Evolutionary conservation across 164 flowering plant species (phyloP).

Genomic region (Protea cynaroides): DNA sequence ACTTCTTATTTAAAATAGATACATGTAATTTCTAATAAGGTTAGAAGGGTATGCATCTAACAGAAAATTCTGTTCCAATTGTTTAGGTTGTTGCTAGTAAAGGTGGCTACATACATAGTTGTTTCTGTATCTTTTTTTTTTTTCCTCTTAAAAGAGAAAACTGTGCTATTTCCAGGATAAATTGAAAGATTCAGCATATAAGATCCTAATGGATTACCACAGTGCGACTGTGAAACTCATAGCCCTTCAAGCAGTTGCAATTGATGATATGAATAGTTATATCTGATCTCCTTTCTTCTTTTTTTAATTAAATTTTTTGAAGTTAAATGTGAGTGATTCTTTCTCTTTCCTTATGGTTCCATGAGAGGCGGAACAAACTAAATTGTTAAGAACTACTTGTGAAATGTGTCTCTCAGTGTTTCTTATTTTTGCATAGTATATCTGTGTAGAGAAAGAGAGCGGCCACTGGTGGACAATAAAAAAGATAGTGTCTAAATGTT

Average conservation of each 20-base stretch:
- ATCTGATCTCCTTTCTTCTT: too few species aligned
- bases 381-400: background rate
- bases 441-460: too few species aligned
- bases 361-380: background rate
- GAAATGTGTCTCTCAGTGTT: background rate
- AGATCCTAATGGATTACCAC: slow-evolving; percentile 71
- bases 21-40: too few species aligned
- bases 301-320: background rate
- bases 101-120: too few species aligned
- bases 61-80: too few species aligned
- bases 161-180: slow-evolving; percentile 50
- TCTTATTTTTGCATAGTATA: background rate
- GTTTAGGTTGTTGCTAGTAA: too few species aligned
- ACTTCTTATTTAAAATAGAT: too few species aligned
- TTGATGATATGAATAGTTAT: slow-evolving; percentile 59
- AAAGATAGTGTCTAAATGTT: too few species aligned
- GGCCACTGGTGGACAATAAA: too few species aligned
- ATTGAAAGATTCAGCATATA: slow-evolving; percentile 67
- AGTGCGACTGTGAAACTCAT: slow-evolving; percentile 75
- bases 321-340: background rate
- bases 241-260: slow-evolving; percentile 60
- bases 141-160: slow-evolving; percentile 4
- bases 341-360: background rate
- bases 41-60: too few species aligned
- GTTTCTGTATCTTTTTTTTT: slow-evolving; percentile 4